A percentile compares a stretch with the other conserved stretches of the same genome.
phyloP scores from a whole-genome alignment of 768 basidiomycete species.

The Suillus lakei region DNA sequence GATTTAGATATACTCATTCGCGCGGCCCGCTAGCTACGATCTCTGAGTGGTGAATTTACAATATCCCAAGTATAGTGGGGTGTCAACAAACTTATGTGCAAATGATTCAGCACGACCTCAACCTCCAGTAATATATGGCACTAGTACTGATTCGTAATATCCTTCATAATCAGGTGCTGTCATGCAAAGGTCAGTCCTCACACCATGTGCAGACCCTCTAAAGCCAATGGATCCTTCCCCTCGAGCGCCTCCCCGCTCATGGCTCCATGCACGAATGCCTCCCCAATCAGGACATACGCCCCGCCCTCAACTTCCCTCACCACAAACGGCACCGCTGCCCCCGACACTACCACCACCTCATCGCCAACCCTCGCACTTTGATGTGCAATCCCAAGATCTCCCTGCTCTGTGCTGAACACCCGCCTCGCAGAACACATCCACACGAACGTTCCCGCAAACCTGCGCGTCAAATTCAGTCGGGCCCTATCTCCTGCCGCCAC shows the following conservation, averaged over 20 bases:
- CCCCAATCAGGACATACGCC: conserved; percentile 14
- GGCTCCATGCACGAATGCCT: conserved; percentile 12
- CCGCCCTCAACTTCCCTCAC: conserved; percentile 13
- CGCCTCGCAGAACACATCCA: not conserved
- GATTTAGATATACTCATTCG: not conserved
- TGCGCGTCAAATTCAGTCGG: not conserved
- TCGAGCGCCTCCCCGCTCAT: conserved; percentile 13
- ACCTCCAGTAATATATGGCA: not conserved
- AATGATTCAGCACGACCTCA: not conserved
- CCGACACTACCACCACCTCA: conserved; percentile 9
- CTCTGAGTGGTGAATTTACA: not conserved
- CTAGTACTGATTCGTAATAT: not conserved
- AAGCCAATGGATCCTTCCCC: not conserved
- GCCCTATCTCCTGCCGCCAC: not conserved
- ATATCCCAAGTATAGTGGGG: not conserved
- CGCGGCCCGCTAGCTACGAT: not conserved
- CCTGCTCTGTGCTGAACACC: not conserved
- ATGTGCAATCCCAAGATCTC: not conserved
- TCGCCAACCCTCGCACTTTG: conserved; percentile 6
- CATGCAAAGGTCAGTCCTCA: not conserved
- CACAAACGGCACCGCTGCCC: conserved; percentile 12
- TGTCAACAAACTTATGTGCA: not conserved
- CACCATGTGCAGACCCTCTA: not conserved
- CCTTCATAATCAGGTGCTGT: not conserved
- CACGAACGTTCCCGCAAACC: not conserved